Conservation (phyloP, 2,329 filamentous ascomycete genomes). For the Lasiodiplodia sp. region DNA sequence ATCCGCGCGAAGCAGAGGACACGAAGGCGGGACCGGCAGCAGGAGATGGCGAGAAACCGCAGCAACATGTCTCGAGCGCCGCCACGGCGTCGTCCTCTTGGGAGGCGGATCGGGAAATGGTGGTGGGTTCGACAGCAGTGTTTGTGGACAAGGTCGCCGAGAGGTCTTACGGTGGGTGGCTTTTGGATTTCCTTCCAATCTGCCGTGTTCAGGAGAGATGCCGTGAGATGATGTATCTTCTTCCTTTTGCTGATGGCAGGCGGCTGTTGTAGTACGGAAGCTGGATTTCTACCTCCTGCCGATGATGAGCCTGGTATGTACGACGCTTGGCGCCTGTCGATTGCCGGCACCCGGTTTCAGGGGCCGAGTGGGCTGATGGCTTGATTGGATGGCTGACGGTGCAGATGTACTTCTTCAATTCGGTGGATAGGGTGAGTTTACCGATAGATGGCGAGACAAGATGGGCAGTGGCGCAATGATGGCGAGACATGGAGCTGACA, state of each 20-base stretch:
- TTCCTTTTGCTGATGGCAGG: neutral
- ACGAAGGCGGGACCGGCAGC: neutral
- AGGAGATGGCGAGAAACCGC: neutral
- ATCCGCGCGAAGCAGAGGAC: neutral
- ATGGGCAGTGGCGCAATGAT: neutral
- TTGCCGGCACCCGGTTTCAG: neutral
- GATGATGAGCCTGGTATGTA: conserved; percentile 45
- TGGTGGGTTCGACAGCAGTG: conserved; percentile 25
- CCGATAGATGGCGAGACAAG: conserved; percentile 7
- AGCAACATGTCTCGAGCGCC: neutral
- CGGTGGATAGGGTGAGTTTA: conserved; percentile 39
- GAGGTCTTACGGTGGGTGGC: conserved; percentile 43
- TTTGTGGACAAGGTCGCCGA: conserved; percentile 44
- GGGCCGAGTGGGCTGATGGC: neutral
- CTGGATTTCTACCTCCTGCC: conserved; percentile 54
- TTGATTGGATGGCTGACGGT: neutral
- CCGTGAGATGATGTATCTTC: neutral
- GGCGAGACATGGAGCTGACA: neutral
- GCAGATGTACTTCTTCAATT: conserved; percentile 50
- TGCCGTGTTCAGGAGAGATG: neutral
- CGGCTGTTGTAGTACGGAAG: conserved; percentile 41
- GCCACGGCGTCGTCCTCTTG: neutral
- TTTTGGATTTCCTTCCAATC: neutral
- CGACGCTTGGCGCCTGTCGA: conserved; percentile 22
- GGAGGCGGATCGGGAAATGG: conserved; percentile 30